Evolutionary conservation across 139 green algal genomes (phyloP).

Genomic region (Axilococcus clingmanii): DNA sequence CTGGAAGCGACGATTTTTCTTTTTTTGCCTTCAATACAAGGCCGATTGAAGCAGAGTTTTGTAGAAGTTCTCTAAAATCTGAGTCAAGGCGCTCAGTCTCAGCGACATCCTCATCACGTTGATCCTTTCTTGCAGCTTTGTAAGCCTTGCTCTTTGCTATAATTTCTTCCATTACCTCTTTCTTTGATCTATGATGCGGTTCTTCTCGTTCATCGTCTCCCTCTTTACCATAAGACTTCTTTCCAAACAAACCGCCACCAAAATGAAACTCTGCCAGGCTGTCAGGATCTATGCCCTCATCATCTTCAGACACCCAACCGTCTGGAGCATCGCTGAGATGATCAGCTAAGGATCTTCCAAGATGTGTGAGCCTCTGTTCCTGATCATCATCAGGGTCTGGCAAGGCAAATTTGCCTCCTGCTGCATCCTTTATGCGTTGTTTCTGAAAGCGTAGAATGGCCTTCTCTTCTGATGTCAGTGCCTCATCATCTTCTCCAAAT

Average conservation of each 20-base stretch:
- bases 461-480: constrained; percentile 68
- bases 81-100: constrained; percentile 66
- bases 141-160: constrained; percentile 88
- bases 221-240: not conserved
- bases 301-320: constrained; percentile 10
- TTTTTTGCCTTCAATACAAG: constrained; percentile 23
- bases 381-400: constrained; percentile 45
- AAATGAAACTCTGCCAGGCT: constrained; percentile 35
- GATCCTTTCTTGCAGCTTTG: constrained; percentile 59
- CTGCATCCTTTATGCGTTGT: constrained; percentile 52
- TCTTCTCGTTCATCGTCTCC: not conserved
- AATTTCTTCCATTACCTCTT: constrained; percentile 96
- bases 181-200: constrained; percentile 14
- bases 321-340: constrained; percentile 17
- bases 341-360: constrained; percentile 36
- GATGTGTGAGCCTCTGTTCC: constrained; percentile 44
- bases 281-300: constrained; percentile 36
- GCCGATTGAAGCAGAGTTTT: not conserved
- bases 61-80: constrained; percentile 47
- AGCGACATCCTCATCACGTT: constrained; percentile 81
- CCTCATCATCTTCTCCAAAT: constrained; percentile 82
- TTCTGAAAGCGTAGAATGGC: constrained; percentile 73
- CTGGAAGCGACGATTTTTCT: too few relatives aligned
- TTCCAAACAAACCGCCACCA: constrained; percentile 9
- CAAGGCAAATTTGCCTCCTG: constrained; percentile 59